Evolutionary conservation across 202 grass and related monocot genomes (phyloP).

Genomic region (Cymbopogon flexuosus): DNA sequence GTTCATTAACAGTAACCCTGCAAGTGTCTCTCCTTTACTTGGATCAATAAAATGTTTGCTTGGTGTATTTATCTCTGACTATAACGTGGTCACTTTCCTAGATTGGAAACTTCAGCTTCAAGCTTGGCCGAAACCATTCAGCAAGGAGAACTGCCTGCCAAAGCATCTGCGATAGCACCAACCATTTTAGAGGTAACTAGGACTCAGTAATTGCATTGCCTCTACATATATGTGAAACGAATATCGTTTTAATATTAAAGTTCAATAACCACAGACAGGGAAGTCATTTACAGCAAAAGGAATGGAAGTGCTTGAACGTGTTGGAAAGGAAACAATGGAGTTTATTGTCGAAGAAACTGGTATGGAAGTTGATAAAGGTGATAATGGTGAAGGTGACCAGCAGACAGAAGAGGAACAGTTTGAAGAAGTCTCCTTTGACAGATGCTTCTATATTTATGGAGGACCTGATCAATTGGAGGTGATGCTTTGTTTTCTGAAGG

Average conservation of each 20-base stretch:
- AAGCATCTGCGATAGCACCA: constrained; percentile 76
- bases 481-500: constrained; percentile 16
- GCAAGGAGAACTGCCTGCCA: constrained; percentile 65
- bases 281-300: constrained; percentile 81
- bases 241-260: constrained; percentile 28
- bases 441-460: constrained; percentile 99
- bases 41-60: neutral
- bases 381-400: constrained; percentile 46
- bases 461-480: constrained; percentile 97
- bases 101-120: constrained; percentile 90
- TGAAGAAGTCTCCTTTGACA: constrained; percentile 92
- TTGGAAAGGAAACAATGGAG: constrained; percentile 97
- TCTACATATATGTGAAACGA: neutral
- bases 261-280: constrained; percentile 59
- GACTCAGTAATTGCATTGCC: constrained; percentile 19
- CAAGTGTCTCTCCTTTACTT: neutral
- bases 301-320: constrained; percentile 89
- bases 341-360: constrained; percentile 91
- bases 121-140: constrained; percentile 85
- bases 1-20: neutral
- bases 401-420: constrained; percentile 73
- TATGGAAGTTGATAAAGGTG: constrained; percentile 73
- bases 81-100: constrained; percentile 39
- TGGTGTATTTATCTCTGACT: neutral
- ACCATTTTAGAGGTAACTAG: constrained; percentile 73